These are phyloP conservation scores for Geranomyces variabilis DNA, from an alignment of 192 early-diverging fungal genomes.

Conservation along the genomic window DNA sequence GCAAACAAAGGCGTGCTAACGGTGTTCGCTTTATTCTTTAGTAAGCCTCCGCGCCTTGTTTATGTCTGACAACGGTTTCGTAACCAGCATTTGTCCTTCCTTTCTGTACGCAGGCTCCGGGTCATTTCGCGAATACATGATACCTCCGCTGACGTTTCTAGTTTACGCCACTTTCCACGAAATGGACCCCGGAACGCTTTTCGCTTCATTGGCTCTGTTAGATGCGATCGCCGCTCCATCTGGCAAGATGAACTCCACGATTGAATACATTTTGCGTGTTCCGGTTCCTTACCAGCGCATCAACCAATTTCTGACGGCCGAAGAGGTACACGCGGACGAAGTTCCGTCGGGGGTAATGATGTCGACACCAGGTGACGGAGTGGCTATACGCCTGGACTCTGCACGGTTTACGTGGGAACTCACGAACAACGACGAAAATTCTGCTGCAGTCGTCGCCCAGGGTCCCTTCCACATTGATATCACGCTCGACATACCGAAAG, in stretches of 20 bases:
- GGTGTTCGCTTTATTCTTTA: neutral
- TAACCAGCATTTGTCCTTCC: constrained; percentile 42
- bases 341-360: constrained; percentile 33
- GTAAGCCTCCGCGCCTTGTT: too few species aligned
- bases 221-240: constrained; percentile 35
- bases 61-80: constrained; percentile 27
- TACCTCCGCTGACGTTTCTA: constrained; percentile 39
- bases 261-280: constrained; percentile 50
- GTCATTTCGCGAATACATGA: constrained; percentile 23
- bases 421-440: neutral
- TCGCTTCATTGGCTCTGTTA: constrained; percentile 46
- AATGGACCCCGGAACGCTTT: constrained; percentile 31
- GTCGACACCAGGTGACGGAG: constrained; percentile 34
- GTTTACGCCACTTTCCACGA: constrained; percentile 39
- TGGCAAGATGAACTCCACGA: constrained; percentile 49
- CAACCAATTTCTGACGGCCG: constrained; percentile 19
- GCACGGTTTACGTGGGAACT: neutral
- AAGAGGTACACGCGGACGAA: constrained; percentile 46
- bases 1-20: neutral
- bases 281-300: constrained; percentile 54
- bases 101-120: constrained; percentile 17
- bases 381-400: neutral
- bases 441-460: constrained; percentile 26
- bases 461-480: constrained; percentile 16
- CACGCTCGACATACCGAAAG: constrained; percentile 42